These are phyloP conservation scores for Cryomyces minteri DNA, from an alignment of 495 filamentous ascomycete genomes.

Conservation along the genomic window DNA sequence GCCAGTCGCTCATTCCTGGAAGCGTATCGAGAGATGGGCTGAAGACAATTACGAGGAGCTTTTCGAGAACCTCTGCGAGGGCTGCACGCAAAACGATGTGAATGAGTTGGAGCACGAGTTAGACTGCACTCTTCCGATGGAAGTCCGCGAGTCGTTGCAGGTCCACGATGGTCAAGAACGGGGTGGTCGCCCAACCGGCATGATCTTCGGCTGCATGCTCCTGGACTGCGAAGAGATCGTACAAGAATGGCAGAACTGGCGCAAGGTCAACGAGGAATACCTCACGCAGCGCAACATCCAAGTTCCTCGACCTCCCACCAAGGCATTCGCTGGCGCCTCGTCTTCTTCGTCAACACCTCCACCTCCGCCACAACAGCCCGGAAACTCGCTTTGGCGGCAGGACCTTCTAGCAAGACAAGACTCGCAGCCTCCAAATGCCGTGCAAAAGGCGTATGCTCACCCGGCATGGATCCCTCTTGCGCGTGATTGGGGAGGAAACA, in stretches of 20 bases:
- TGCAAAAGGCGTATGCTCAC: conserved; percentile 88
- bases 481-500: conserved; percentile 97
- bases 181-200: conserved; percentile 73
- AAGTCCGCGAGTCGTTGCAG: conserved; percentile 81
- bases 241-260: conserved; percentile 96
- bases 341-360: conserved; percentile 22
- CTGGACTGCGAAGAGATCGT: conserved; percentile 97
- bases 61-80: conserved; percentile 79
- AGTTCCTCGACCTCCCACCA: conserved; percentile 39
- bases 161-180: conserved; percentile 93
- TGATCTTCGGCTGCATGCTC: conserved; percentile 87
- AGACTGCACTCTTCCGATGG: conserved; percentile 83
- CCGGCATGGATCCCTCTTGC: conserved; percentile 92
- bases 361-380: conserved; percentile 20
- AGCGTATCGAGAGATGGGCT: conserved; percentile 80
- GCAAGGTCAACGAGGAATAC: conserved; percentile 77
- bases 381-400: conserved; percentile 58
- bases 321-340: conserved; percentile 47
- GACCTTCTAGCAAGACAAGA: conserved; percentile 74
- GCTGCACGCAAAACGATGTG: conserved; percentile 81
- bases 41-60: conserved; percentile 93
- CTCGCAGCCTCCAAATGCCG: conserved; percentile 65
- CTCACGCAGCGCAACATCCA: conserved; percentile 33
- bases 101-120: conserved; percentile 94
- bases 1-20: conserved; percentile 77